A percentile compares a stretch with the other conserved stretches of the same genome.
Evolutionary conservation across 1,139 yeast genomes (phyloP).

Genomic region (Blastobotrys arbuscula): DNA sequence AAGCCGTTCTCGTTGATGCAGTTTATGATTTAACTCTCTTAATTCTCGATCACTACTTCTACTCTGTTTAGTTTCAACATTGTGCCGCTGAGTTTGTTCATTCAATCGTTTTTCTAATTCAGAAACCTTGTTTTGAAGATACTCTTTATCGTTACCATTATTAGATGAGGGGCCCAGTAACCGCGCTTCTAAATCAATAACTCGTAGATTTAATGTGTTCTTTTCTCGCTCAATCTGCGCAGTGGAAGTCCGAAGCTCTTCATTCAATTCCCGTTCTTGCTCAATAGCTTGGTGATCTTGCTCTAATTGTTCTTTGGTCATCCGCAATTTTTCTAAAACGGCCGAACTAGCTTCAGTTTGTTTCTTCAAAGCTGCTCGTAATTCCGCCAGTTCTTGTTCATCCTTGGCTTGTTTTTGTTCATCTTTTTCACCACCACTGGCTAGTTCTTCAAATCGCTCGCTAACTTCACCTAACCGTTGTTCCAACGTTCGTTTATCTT

Average conservation of each 20-base stretch:
- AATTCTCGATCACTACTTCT: conserved; percentile 31
- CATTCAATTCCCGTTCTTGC: conserved; percentile 27
- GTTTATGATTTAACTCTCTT: conserved; percentile 28
- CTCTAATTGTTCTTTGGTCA: conserved; percentile 21
- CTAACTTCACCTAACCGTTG: conserved; percentile 30
- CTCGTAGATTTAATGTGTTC: conserved; percentile 29
- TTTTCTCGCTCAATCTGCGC: conserved; percentile 29
- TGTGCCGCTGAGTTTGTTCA: conserved; percentile 32
- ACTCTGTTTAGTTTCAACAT: conserved; percentile 33
- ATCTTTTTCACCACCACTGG: conserved; percentile 12
- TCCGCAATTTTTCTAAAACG: conserved; percentile 18
- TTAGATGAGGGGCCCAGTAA: conserved; percentile 24
- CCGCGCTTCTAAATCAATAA: conserved; percentile 33
- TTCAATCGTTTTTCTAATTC: conserved; percentile 37
- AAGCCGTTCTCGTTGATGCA: conserved; percentile 27
- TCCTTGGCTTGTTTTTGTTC: conserved; percentile 1
- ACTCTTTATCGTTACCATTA: conserved; percentile 16
- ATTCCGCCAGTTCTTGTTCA: conserved; percentile 19
- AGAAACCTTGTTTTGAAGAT: conserved; percentile 29
- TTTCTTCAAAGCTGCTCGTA: conserved; percentile 21
- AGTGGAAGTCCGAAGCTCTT: conserved; percentile 23
- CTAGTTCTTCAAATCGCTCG: conserved; percentile 28
- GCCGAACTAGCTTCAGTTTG: conserved; percentile 23
- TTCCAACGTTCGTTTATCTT: conserved; percentile 36
- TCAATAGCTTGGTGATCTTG: conserved; percentile 26